Percentiles rank a stretch among this genome's conserved stretches.
phyloP scores from a whole-genome alignment of 495 filamentous ascomycete genomes.

The Rostrohypoxylon terebratum region DNA sequence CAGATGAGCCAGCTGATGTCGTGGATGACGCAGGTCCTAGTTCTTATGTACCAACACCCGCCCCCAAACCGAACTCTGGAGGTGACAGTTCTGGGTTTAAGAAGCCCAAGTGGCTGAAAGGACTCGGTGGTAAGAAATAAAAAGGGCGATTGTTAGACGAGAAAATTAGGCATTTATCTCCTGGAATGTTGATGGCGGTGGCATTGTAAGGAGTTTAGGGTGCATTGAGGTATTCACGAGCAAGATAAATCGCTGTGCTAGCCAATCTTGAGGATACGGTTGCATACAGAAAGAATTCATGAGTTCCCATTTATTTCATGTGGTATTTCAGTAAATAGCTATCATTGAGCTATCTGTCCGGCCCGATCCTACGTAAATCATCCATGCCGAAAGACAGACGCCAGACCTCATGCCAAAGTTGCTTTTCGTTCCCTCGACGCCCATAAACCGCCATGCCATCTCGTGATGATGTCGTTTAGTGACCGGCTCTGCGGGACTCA shows the following conservation, averaged over 20 bases:
- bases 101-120: conserved; percentile 78
- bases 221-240: background rate
- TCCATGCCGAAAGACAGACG: conserved; percentile 48
- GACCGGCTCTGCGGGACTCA: conserved; percentile 84
- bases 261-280: background rate
- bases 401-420: conserved; percentile 42
- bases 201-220: conserved; percentile 3
- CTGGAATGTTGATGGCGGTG: background rate
- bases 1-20: conserved; percentile 55
- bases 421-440: conserved; percentile 27
- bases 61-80: conserved; percentile 62
- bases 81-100: conserved; percentile 60
- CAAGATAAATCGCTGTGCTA: background rate
- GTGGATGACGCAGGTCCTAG: conserved; percentile 56
- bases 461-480: conserved; percentile 69
- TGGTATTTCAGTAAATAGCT: conserved; percentile 35
- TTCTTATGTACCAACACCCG: conserved; percentile 46
- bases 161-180: background rate
- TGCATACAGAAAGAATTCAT: conserved; percentile 5
- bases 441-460: conserved; percentile 49
- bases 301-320: conserved; percentile 31
- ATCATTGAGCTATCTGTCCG: conserved; percentile 38
- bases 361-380: conserved; percentile 41
- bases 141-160: background rate
- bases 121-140: conserved; percentile 67